Percentiles rank a stretch among this genome's conserved stretches.
phyloP scores from a whole-genome alignment of 495 filamentous ascomycete species.

The Neurospora tetrasperma region DNA sequence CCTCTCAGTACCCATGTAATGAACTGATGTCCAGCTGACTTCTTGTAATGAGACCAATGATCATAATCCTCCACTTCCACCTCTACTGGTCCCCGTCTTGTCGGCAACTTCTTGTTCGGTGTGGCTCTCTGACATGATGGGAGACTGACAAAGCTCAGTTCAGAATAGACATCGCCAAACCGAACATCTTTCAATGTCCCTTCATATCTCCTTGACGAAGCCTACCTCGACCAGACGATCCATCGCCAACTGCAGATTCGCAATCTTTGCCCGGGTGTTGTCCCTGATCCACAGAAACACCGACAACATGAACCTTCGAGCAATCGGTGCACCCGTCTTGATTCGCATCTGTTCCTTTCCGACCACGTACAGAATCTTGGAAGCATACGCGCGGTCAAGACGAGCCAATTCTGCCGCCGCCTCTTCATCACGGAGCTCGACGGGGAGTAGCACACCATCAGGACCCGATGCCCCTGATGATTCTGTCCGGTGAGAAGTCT shows the following conservation, averaged over 20 bases:
- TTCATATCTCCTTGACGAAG: constrained; percentile 55
- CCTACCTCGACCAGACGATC: constrained; percentile 59
- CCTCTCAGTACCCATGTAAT: not conserved
- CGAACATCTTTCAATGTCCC: not conserved
- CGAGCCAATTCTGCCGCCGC: constrained; percentile 34
- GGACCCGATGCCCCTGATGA: not conserved
- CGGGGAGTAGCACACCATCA: constrained; percentile 4
- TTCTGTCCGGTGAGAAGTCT: not conserved
- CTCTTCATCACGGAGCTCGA: constrained; percentile 27
- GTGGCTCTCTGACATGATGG: not conserved
- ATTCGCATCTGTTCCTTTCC: constrained; percentile 65
- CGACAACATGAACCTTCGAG: constrained; percentile 38
- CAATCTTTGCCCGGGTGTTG: constrained; percentile 56
- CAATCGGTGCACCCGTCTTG: constrained; percentile 29
- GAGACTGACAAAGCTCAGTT: not conserved
- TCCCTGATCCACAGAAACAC: constrained; percentile 60
- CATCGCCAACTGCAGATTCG: constrained; percentile 47
- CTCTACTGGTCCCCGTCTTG: not conserved
- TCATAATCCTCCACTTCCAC: not conserved
- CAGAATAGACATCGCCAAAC: not conserved
- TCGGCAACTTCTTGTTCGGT: not conserved
- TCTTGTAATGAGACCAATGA: not conserved
- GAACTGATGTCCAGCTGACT: not conserved
- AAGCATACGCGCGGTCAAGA: constrained; percentile 48
- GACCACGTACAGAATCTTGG: constrained; percentile 56